Base-by-base conservation (phyloP, 768 basidiomycete genomes). In the Tylopilus rubrobrunneus region DNA sequence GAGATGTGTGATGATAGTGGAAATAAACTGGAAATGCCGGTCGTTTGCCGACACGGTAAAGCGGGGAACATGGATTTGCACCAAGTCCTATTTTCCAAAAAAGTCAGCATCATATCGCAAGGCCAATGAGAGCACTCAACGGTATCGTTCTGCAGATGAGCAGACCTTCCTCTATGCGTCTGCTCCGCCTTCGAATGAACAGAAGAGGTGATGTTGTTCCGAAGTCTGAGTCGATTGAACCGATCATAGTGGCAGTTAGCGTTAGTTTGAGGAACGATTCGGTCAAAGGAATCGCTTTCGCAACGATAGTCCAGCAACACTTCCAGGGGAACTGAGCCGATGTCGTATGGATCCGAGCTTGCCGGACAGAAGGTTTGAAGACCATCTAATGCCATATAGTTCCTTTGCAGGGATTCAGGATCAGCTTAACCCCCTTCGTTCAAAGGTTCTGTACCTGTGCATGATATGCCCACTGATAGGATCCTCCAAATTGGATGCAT, bases 171-270 rank as follows among this genome's bases (percentile, higher is more conserved):
- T 51, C 44, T 49, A 21, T 69, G 65, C 7, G 56, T 46, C 19
- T 69, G 63, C 41, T 67, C 67, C 37, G 73, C 71, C n/a, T 81
- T 76, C 15, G 73, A 67, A 11, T 71, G 66, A 31, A 76, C 74
- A 11, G 83, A 80, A 33, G 85, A 80, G 31, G 85, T 83, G 29
- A 86, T 71, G 56, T 81, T 83, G 59, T 85, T 91, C 42, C 86
- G 85, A 48, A 94, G 73, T 34, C 95, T 85, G 9, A 97, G 78
- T 40, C 87, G 86, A 71, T 98, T 98, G 75, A 96, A 96, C 67
- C 91, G 93, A 77, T 98, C 95, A 66, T 94, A 92, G 45, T 85
- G 87, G 56, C 96, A 82, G 5, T 79, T 84, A 1, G 89, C 89
- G 53, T 90, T 84, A 0, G 94, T 92, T 68, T 92, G 89, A 3